Percentiles rank a stretch among this genome's conserved stretches.
phyloP scores from a whole-genome alignment of 768 basidiomycete species.

The Leccinum pellstonianum region DNA sequence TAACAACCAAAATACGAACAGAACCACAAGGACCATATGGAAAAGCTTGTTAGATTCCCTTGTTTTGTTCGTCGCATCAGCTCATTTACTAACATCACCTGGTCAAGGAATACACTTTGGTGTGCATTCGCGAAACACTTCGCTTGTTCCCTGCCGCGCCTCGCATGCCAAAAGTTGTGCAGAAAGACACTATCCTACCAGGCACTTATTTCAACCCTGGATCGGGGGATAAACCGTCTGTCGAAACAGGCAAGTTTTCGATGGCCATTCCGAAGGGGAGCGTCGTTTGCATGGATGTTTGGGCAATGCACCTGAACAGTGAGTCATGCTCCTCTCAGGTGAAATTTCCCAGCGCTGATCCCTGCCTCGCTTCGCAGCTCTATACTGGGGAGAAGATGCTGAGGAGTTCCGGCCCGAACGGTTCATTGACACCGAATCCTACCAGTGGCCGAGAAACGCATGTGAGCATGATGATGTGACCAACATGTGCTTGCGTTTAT shows the following conservation, averaged over 20 bases:
- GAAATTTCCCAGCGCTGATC: neutral
- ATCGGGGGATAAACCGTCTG: conserved; percentile 6
- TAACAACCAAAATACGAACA: conserved; percentile 11
- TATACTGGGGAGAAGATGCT: conserved; percentile 49
- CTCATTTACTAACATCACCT: neutral
- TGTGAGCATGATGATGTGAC: conserved; percentile 14
- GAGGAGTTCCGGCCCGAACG: conserved; percentile 47
- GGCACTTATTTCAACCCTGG: conserved; percentile 34
- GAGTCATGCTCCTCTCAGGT: conserved; percentile 12
- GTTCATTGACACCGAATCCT: conserved; percentile 49
- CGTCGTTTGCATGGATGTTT: conserved; percentile 40
- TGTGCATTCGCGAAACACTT: conserved; percentile 46
- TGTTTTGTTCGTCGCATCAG: neutral
- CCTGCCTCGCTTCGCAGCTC: conserved; percentile 29
- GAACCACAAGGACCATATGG: conserved; percentile 41
- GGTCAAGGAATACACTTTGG: conserved; percentile 41
- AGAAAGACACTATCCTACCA: conserved; percentile 36
- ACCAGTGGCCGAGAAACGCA: conserved; percentile 23
- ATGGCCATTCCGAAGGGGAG: conserved; percentile 42
- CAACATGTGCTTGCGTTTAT: neutral
- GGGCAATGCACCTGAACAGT: conserved; percentile 48
- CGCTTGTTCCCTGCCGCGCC: conserved; percentile 41
- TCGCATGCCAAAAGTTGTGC: conserved; percentile 37
- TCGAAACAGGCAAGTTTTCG: conserved; percentile 30
- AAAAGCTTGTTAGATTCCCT: conserved; percentile 33